Evolutionary conservation across 1,139 yeast species (phyloP), one percentile per base, ranked within the genome.

Genomic region (Hanseniaspora uvarum): DNA sequence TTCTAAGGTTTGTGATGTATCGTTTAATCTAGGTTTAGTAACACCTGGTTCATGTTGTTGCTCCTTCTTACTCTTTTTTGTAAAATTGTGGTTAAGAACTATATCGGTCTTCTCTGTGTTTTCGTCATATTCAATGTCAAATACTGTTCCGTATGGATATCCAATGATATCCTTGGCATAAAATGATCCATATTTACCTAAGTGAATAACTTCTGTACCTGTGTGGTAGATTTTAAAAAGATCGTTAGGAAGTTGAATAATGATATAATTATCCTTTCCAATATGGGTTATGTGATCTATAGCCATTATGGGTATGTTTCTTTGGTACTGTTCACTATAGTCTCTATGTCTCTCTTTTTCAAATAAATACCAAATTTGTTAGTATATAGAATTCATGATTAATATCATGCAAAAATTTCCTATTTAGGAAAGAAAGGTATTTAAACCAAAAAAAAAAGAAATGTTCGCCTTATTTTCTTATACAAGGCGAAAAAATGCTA

Each of bases 171-270:
- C 83, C 60, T 82, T 78, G 5, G 84, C 87, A 44, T 76, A 72
- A 67, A 94, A 92, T 1, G 82, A 72, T 8, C 98, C 99, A 68
- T 92, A 94, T 67, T 92, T 92, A 1, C 98, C 98, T 59, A 94
- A 71, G 55, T 80, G 79, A 16, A 92, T 74, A 7, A 76, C 66
- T 36, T 78, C 80, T 2, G 78, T 74, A 51, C 73, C 75, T 56
- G 88, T 70, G 60, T 82, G 80, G 21, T 84, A 80, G 37, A 88
- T 74, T 63, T 85, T 84, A 62, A 81, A 68, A 55, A 86, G 85
- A 53, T 81, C 86, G 1, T 96, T 86, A 1, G 97, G 97, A 56
- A 88, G 72, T 52, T 82, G 75, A 40, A 92, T 69, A 61, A 89
- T 71, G 0, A 82, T 86, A 56, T 68, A 66, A 44, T 66, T 69